phyloP scores from a whole-genome alignment of 306 rosid genomes.

The Astragalus glycyphyllos region DNA sequence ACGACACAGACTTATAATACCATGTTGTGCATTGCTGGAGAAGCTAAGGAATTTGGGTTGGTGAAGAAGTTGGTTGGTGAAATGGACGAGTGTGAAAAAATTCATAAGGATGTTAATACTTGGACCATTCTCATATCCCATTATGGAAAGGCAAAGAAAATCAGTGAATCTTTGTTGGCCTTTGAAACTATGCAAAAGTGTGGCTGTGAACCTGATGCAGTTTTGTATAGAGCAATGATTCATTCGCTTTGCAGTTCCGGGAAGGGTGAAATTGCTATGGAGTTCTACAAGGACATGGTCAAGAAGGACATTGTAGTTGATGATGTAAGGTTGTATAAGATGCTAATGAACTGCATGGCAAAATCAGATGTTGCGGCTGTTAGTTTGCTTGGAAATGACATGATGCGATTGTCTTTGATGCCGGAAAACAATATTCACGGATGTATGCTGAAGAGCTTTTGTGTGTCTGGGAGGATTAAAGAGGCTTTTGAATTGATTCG shows the following conservation, averaged over 20 bases:
- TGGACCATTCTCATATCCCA: constrained; percentile 81
- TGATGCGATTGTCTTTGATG: constrained; percentile 61
- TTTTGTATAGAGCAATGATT: constrained; percentile 62
- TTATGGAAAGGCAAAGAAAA: constrained; percentile 71
- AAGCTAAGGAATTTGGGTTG: constrained; percentile 67
- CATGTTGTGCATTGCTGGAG: constrained; percentile 77
- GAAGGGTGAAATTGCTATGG: constrained; percentile 79
- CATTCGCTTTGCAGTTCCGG: constrained; percentile 66
- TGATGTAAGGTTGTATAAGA: constrained; percentile 56
- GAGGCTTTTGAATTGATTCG: constrained; percentile 82
- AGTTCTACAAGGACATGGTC: constrained; percentile 81
- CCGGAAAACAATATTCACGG: constrained; percentile 56
- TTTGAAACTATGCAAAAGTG: constrained; percentile 65
- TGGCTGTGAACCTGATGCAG: constrained; percentile 70
- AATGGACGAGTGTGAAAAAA: constrained; percentile 55
- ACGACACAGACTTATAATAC: constrained; percentile 68
- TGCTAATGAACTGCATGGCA: constrained; percentile 66
- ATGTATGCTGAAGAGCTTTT: constrained; percentile 69
- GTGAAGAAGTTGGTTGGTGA: constrained; percentile 72
- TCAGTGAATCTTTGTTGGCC: constrained; percentile 64
- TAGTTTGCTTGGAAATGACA: constrained; percentile 65
- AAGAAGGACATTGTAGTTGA: constrained; percentile 63
- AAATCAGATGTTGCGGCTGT: constrained; percentile 61
- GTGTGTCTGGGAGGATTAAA: constrained; percentile 69
- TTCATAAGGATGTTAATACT: constrained; percentile 67